Conservation (phyloP, 2,329 filamentous ascomycete genomes). For the Xylariaceae sp. region DNA sequence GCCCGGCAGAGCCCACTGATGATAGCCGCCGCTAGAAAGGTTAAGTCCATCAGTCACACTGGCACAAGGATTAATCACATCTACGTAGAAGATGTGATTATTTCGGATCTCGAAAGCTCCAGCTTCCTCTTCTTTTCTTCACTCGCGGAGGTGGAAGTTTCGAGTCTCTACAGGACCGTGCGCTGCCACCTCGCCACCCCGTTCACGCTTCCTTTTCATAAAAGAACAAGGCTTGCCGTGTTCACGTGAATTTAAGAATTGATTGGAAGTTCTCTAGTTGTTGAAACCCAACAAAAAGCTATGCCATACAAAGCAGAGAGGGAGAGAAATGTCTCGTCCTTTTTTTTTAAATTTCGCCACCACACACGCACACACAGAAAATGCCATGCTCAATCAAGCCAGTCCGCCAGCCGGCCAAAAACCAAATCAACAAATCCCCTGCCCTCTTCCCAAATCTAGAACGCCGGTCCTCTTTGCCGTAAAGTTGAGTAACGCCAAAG, state of each 20-base stretch:
- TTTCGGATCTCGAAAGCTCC: not conserved
- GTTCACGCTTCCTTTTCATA: not conserved
- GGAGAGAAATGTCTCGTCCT: constrained; percentile 12
- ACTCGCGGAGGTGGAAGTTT: not conserved
- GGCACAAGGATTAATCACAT: not conserved
- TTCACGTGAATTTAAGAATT: constrained; percentile 6
- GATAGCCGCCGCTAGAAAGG: not conserved
- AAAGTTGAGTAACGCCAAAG: constrained; percentile 35
- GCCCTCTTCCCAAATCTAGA: constrained; percentile 22
- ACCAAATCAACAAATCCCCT: constrained; percentile 8
- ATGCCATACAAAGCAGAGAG: constrained; percentile 11
- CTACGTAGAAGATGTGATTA: not conserved
- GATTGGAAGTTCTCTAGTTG: constrained; percentile 22
- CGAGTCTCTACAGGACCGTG: not conserved
- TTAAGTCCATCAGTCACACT: not conserved
- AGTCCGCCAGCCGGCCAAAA: not conserved
- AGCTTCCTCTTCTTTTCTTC: not conserved
- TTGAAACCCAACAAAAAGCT: constrained; percentile 25
- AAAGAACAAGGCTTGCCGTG: not conserved
- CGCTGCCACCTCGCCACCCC: not conserved
- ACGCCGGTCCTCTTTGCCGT: constrained; percentile 30
- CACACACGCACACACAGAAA: not conserved
- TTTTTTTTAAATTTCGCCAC: constrained; percentile 17
- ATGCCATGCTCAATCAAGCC: constrained; percentile 16
- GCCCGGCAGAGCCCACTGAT: too few relatives aligned